Conservation (phyloP, 208 protist species). For the Naegleria fowleri region DNA sequence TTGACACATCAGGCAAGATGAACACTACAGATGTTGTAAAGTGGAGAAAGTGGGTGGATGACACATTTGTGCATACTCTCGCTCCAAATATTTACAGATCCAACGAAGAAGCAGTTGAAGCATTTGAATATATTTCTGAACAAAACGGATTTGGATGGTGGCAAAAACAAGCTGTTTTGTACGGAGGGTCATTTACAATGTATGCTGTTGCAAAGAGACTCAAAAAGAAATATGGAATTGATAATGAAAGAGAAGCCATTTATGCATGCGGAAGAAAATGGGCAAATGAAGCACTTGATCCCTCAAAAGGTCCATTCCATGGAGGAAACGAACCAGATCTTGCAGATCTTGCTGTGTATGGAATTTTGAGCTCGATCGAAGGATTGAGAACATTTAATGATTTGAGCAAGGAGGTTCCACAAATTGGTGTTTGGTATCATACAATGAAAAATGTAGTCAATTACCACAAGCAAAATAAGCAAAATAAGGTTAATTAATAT, state of each 20-base stretch:
- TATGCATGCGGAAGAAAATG: background rate
- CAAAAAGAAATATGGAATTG: conserved; percentile 6
- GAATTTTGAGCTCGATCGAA: conserved; percentile 4
- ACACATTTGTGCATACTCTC: background rate
- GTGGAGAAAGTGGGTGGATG: conserved; percentile 26
- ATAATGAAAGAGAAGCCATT: conserved; percentile 20
- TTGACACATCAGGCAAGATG: background rate
- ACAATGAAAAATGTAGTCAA: background rate
- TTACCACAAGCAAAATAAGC: background rate
- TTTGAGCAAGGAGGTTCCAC: background rate
- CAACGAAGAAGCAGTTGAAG: conserved; percentile 1
- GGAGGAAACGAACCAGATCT: conserved; percentile 18
- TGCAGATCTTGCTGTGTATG: conserved; percentile 17
- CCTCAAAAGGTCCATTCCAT: background rate
- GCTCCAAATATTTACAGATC: conserved; percentile 28
- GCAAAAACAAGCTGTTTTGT: background rate
- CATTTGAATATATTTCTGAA: conserved; percentile 28
- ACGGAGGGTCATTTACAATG: background rate
- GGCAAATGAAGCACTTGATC: background rate
- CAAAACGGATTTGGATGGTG: background rate
- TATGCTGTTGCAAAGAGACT: conserved; percentile 16
- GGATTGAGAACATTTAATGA: conserved; percentile 18
- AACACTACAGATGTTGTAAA: background rate
- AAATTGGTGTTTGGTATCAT: conserved; percentile 15
- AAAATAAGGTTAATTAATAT: too few relatives aligned